Percentiles rank a stretch among this genome's conserved stretches.
phyloP scores from a whole-genome alignment of 208 protist genomes.

The Jaenimonas drosophilae region DNA sequence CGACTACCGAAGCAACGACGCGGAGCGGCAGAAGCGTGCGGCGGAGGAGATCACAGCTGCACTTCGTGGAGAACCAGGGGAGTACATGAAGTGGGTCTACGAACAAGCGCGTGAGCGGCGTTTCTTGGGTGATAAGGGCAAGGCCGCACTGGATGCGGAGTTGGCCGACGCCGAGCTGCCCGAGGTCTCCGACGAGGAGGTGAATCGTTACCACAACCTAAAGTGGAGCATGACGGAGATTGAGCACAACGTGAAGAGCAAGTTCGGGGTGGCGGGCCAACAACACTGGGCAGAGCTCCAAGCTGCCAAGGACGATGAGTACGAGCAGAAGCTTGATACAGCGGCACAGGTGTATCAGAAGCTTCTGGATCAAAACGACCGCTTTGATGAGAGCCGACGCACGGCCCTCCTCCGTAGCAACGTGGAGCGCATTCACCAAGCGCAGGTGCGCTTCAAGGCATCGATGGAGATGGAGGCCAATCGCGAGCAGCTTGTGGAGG shows the following conservation, averaged over 20 bases:
- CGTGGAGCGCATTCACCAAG: conserved; percentile 65
- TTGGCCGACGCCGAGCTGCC: conserved; percentile 46
- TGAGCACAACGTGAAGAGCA: conserved; percentile 53
- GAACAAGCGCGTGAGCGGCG: conserved; percentile 54
- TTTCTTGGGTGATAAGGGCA: conserved; percentile 45
- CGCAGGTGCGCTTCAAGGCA: conserved; percentile 78
- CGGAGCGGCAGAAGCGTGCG: conserved; percentile 42
- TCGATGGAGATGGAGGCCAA: conserved; percentile 77
- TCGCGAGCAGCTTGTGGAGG: conserved; percentile 63
- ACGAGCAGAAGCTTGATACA: conserved; percentile 64
- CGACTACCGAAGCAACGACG: conserved; percentile 72
- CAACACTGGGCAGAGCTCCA: conserved; percentile 85
- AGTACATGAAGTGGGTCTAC: conserved; percentile 86
- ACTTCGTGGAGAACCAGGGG: conserved; percentile 61
- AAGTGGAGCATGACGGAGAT: conserved; percentile 60
- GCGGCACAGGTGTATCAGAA: conserved; percentile 67
- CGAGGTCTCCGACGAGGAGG: conserved; percentile 68
- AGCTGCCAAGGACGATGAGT: conserved; percentile 67
- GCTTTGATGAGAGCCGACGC: conserved; percentile 59
- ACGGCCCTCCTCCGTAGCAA: conserved; percentile 54
- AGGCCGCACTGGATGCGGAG: conserved; percentile 23
- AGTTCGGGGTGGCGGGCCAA: conserved; percentile 67
- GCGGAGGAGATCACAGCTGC: conserved; percentile 66
- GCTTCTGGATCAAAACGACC: conserved; percentile 56
- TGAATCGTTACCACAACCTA: conserved; percentile 64